Evolutionary conservation across 495 filamentous ascomycete genomes (phyloP).

Genomic region (Amniculicola lignicola): DNA sequence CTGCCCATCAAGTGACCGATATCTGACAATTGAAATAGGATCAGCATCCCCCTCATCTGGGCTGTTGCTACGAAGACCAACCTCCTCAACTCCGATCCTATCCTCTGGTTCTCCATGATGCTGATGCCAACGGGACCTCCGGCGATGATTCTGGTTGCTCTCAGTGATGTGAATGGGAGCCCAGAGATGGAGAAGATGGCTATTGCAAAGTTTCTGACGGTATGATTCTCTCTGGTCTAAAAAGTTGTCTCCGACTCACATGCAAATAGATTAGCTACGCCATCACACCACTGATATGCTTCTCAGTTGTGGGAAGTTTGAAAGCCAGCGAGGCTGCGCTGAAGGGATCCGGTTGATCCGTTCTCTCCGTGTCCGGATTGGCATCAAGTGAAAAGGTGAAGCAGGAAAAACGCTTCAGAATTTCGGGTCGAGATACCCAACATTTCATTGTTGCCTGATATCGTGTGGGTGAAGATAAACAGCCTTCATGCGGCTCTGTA

Average conservation of each 20-base stretch:
- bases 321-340: slow-evolving; percentile 45
- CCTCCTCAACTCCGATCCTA: slow-evolving; percentile 60
- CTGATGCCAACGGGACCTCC: slow-evolving; percentile 72
- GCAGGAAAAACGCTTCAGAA: no score
- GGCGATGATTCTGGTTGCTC: slow-evolving; percentile 48
- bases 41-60: slow-evolving; percentile 61
- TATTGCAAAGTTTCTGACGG: slow-evolving; percentile 68
- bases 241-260: neutral
- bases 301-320: slow-evolving; percentile 52
- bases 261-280: slow-evolving; percentile 48
- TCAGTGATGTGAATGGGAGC: slow-evolving; percentile 59
- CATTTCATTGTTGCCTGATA: no score
- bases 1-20: neutral
- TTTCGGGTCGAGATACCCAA: no score
- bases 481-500: no score
- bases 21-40: slow-evolving; percentile 26
- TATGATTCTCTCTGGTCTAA: slow-evolving; percentile 39
- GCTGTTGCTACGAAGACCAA: slow-evolving; percentile 57
- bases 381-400: no score
- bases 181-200: slow-evolving; percentile 60
- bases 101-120: slow-evolving; percentile 76
- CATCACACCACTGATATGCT: slow-evolving; percentile 52
- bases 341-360: no score
- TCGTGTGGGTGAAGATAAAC: no score
- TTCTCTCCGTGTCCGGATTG: no score